phyloP scores from a whole-genome alignment of 495 filamentous ascomycete species.

The Viridothelium virens region DNA sequence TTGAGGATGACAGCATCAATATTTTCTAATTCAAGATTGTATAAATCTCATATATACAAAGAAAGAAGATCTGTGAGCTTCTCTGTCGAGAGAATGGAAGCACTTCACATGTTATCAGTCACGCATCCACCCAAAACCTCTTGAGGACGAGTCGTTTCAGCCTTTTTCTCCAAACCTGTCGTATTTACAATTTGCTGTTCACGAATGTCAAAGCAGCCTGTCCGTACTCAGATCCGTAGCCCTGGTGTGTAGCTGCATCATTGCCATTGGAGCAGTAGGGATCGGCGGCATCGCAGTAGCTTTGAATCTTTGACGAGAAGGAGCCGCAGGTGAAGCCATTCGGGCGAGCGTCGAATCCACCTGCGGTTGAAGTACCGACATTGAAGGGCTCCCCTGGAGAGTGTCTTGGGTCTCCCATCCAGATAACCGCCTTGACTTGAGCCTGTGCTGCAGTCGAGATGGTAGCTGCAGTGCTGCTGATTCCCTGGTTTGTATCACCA shows the following conservation, averaged over 20 bases:
- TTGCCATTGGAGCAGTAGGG: slow-evolving; percentile 25
- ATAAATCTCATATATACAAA: not conserved
- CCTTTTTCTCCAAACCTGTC: not conserved
- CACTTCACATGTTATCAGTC: too few relatives aligned
- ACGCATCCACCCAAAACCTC: too few relatives aligned
- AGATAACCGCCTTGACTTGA: slow-evolving; percentile 24
- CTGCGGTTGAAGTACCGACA: slow-evolving; percentile 17
- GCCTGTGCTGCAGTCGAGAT: slow-evolving; percentile 14
- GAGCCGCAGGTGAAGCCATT: slow-evolving; percentile 16
- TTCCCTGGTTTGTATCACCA: slow-evolving; percentile 19
- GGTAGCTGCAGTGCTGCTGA: slow-evolving; percentile 18
- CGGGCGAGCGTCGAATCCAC: slow-evolving; percentile 19
- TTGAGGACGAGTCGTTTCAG: too few relatives aligned
- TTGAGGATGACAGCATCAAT: not conserved
- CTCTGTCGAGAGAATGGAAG: not conserved
- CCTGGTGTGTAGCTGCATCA: slow-evolving; percentile 20
- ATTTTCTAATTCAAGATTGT: not conserved
- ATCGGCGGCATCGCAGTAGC: slow-evolving; percentile 23
- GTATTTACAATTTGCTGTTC: slow-evolving; percentile 19
- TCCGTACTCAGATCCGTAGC: slow-evolving; percentile 22
- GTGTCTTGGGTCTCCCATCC: slow-evolving; percentile 18
- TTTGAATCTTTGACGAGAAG: slow-evolving; percentile 16
- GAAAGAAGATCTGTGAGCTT: not conserved
- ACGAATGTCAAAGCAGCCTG: slow-evolving; percentile 42
- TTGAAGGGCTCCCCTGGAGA: slow-evolving; percentile 16